Evolutionary conservation across 306 rosid species (phyloP).

Genomic region (Gastrolobium bilobum): DNA sequence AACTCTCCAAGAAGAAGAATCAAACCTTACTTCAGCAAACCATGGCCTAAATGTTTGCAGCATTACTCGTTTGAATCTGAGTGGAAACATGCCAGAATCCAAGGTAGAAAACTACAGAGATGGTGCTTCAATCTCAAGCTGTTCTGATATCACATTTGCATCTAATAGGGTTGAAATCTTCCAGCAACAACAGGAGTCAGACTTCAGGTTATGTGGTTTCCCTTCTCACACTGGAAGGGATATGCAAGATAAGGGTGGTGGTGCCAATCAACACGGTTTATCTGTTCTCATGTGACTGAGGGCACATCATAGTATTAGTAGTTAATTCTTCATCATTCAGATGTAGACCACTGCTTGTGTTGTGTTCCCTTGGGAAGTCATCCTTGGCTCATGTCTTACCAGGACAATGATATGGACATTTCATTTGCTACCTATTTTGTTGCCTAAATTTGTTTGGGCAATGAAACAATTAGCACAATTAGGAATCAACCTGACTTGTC

Average conservation of each 20-base stretch:
- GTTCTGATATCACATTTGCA: slow-evolving; percentile 32
- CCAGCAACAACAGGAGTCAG: slow-evolving; percentile 47
- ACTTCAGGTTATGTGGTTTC: slow-evolving; percentile 64
- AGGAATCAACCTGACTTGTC: slow-evolving; percentile 38
- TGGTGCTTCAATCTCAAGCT: slow-evolving; percentile 44
- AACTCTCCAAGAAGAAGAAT: slow-evolving; percentile 43
- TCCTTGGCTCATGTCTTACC: slow-evolving; percentile 71
- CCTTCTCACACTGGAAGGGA: slow-evolving; percentile 54
- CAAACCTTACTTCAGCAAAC: slow-evolving; percentile 40
- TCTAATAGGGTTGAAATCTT: slow-evolving; percentile 46
- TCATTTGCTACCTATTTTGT: slow-evolving; percentile 17
- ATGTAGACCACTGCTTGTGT: slow-evolving; percentile 34
- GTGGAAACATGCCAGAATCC: slow-evolving; percentile 47
- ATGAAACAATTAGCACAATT: not conserved
- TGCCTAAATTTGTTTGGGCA: slow-evolving; percentile 38
- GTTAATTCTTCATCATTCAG: slow-evolving; percentile 43
- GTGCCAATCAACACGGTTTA: slow-evolving; percentile 54
- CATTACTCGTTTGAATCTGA: slow-evolving; percentile 44
- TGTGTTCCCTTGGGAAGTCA: slow-evolving; percentile 71
- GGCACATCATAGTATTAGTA: slow-evolving; percentile 41
- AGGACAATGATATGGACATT: slow-evolving; percentile 36
- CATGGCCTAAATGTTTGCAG: slow-evolving; percentile 45
- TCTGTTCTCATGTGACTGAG: slow-evolving; percentile 52
- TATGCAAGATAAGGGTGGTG: slow-evolving; percentile 49
- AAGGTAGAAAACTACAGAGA: slow-evolving; percentile 55